phyloP scores from a whole-genome alignment of 495 filamentous ascomycete genomes.

The Talaromyces ruber region DNA sequence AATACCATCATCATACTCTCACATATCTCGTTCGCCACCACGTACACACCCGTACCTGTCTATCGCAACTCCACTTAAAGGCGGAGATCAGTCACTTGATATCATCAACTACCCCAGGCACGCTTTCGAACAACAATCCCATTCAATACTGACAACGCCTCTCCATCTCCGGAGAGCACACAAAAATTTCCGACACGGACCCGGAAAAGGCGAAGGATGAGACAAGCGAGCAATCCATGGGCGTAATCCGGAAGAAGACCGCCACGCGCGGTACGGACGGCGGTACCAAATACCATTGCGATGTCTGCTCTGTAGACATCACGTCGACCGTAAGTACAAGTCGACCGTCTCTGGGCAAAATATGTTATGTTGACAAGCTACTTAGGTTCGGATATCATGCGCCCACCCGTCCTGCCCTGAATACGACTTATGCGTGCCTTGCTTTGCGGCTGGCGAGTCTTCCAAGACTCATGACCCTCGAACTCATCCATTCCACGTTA shows the following conservation, averaged over 20 bases:
- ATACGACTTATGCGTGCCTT: conserved; percentile 95
- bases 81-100: not conserved
- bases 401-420: conserved; percentile 75
- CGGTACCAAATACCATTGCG: conserved; percentile 90
- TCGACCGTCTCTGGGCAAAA: not conserved
- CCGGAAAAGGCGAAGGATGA: conserved; percentile 35
- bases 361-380: not conserved
- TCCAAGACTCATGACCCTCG: conserved; percentile 76
- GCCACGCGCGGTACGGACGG: conserved; percentile 82
- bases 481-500: conserved; percentile 83
- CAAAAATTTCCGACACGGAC: conserved; percentile 23
- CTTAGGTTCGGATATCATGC: conserved; percentile 88
- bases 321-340: conserved; percentile 71
- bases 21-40: not conserved
- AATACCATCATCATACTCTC: not conserved
- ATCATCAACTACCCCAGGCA: not conserved
- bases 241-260: conserved; percentile 94
- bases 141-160: conserved; percentile 8
- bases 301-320: conserved; percentile 91
- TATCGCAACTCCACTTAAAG: not conserved
- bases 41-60: not conserved
- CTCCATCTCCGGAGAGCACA: conserved; percentile 24
- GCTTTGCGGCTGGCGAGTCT: conserved; percentile 71
- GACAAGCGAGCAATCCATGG: conserved; percentile 52
- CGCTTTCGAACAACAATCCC: not conserved